These are phyloP conservation scores for Asterionellopsis glacialis DNA, from an alignment of 108 stramenopile species.

Conservation along the genomic window DNA sequence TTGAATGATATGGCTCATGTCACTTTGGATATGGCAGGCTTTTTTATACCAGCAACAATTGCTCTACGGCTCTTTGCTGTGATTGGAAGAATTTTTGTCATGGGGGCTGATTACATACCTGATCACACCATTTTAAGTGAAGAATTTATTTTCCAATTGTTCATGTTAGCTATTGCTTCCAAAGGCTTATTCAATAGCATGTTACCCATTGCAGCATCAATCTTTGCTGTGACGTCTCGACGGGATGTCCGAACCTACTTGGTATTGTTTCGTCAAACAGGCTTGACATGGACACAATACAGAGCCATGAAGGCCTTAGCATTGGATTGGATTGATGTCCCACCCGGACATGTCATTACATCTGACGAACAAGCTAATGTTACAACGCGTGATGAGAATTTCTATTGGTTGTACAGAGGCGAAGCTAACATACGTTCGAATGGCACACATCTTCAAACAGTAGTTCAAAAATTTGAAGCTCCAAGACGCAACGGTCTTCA, in stretches of 20 bases:
- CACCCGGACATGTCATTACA: slow-evolving; percentile 13
- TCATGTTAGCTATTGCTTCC: slow-evolving; percentile 18
- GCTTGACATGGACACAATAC: slow-evolving; percentile 24
- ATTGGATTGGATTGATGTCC: slow-evolving; percentile 22
- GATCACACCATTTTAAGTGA: slow-evolving; percentile 28
- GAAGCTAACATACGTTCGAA: slow-evolving; percentile 4
- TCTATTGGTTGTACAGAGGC: slow-evolving; percentile 24
- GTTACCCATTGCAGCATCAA: not conserved
- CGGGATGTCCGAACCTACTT: slow-evolving; percentile 5
- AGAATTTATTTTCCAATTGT: slow-evolving; percentile 31
- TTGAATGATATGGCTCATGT: slow-evolving; percentile 31
- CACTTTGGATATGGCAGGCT: slow-evolving; percentile 26
- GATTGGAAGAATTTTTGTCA: slow-evolving; percentile 28
- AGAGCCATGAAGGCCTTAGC: slow-evolving; percentile 1
- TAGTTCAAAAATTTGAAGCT: not conserved
- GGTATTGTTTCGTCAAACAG: slow-evolving; percentile 10
- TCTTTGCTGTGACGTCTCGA: not conserved
- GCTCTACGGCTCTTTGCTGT: slow-evolving; percentile 8
- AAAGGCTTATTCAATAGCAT: not conserved
- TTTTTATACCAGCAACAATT: slow-evolving; percentile 16
- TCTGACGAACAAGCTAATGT: slow-evolving; percentile 7
- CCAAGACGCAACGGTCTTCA: not conserved
- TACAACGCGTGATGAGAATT: not conserved
- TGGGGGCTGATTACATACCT: slow-evolving; percentile 28
- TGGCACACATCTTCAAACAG: not conserved